Conservation (phyloP, 2,329 filamentous ascomycete species). For the Biscogniauxia marginata region DNA sequence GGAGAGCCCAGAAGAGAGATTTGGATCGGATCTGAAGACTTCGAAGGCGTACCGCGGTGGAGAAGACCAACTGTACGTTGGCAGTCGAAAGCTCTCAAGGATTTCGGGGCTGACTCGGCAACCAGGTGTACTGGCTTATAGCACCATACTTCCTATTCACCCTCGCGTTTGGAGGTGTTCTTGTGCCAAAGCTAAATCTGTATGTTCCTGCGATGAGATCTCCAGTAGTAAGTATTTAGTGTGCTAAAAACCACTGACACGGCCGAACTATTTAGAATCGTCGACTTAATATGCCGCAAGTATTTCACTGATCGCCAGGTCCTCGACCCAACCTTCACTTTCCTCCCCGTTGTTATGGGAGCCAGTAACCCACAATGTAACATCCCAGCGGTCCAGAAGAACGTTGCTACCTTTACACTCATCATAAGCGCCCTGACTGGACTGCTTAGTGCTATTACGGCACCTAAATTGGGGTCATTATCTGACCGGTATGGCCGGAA, state of each 20-base stretch:
- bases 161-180: constrained; percentile 78
- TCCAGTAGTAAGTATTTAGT: background rate
- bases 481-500: constrained; percentile 87
- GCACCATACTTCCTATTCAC: constrained; percentile 79
- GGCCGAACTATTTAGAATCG: constrained; percentile 49
- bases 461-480: constrained; percentile 78
- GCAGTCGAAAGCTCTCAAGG: too few species aligned
- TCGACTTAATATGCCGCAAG: constrained; percentile 77
- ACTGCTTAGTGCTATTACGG: constrained; percentile 73
- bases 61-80: constrained; percentile 58
- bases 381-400: constrained; percentile 73
- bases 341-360: constrained; percentile 65
- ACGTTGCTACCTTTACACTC: constrained; percentile 75
- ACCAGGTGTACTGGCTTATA: constrained; percentile 78
- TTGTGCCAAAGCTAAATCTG: constrained; percentile 85
- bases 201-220: constrained; percentile 29
- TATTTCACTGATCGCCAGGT: constrained; percentile 71
- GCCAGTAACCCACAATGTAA: constrained; percentile 76
- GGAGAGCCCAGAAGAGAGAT: constrained; percentile 24
- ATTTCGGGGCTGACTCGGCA: constrained; percentile 23
- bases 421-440: constrained; percentile 74
- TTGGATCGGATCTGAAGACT: constrained; percentile 57
- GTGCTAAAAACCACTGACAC: background rate
- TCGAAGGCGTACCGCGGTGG: constrained; percentile 61
- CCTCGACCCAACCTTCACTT: constrained; percentile 56